Evolutionary conservation across 169 alveolate genomes (phyloP).

Genomic region (Cytauxzoon felis): DNA sequence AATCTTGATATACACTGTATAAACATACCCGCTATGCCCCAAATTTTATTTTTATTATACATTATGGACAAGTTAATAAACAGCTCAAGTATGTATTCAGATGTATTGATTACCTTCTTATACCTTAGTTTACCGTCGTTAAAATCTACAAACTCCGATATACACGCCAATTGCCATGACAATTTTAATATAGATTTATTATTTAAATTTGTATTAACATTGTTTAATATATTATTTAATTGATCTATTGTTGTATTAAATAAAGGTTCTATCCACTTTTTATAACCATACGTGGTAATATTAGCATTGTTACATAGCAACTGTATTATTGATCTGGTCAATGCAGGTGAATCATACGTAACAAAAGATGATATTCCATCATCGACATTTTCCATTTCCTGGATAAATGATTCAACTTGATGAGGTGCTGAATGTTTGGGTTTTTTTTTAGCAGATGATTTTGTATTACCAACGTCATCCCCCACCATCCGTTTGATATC

Average conservation of each 20-base stretch:
- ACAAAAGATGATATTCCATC: constrained; percentile 6
- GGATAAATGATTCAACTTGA: neutral
- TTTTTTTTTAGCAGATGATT: neutral
- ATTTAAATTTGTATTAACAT: neutral
- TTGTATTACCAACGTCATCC: neutral
- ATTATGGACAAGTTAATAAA: constrained; percentile 10
- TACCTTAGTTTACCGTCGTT: neutral
- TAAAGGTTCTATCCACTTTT: constrained; percentile 2
- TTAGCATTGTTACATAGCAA: constrained; percentile 5
- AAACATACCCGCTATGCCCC: constrained; percentile 42
- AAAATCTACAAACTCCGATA: constrained; percentile 34
- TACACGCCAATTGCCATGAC: constrained; percentile 51
- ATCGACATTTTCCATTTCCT: constrained; percentile 9
- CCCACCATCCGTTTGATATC: too few species aligned
- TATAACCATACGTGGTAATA: neutral
- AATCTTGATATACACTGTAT: constrained; percentile 36
- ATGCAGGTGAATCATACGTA: constrained; percentile 37
- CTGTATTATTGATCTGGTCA: constrained; percentile 45
- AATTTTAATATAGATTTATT: constrained; percentile 1
- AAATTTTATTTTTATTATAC: constrained; percentile 6
- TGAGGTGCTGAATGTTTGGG: neutral
- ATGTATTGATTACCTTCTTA: neutral
- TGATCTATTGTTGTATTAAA: constrained; percentile 8
- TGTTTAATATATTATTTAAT: constrained; percentile 1
- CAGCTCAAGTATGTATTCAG: constrained; percentile 4